Evolutionary conservation across 139 green algal genomes (phyloP).

Genomic region (Chlamydomonas eustigma): DNA sequence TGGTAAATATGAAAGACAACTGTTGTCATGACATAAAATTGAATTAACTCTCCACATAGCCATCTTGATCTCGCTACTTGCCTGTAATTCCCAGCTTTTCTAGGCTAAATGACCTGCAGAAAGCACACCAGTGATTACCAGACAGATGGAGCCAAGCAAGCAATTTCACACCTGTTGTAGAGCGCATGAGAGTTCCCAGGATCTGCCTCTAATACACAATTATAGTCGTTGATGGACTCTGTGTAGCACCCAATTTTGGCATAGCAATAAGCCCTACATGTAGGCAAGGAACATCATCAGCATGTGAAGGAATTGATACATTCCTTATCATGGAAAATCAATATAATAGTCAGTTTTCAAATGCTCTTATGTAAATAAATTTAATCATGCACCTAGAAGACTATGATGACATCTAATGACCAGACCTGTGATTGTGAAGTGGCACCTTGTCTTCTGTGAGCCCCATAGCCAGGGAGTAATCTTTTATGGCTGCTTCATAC

Average conservation of each 20-base stretch:
- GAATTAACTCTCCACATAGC: background rate
- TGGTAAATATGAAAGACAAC: background rate
- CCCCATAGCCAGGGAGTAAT: slow-evolving; percentile 59
- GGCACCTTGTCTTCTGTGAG: slow-evolving; percentile 28
- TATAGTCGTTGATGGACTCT: slow-evolving; percentile 13
- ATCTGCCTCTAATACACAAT: background rate
- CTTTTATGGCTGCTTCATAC: slow-evolving; percentile 54
- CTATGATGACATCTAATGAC: background rate
- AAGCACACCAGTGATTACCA: background rate
- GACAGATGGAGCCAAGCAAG: background rate
- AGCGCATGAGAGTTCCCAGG: slow-evolving; percentile 1
- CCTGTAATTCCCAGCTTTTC: slow-evolving; percentile 7
- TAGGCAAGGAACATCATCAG: no score
- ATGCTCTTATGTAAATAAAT: no score
- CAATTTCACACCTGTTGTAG: slow-evolving; percentile 6
- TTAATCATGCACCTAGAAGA: no score
- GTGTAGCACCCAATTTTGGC: slow-evolving; percentile 8
- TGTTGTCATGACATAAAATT: background rate
- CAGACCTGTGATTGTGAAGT: slow-evolving; percentile 51
- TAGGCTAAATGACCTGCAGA: background rate
- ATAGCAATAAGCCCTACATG: slow-evolving; percentile 13
- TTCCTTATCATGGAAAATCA: no score
- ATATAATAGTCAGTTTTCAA: no score
- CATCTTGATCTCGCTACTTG: background rate
- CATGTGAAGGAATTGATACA: no score